phyloP scores from a whole-genome alignment of 345 rosid genomes.

The Schrenkiella parvula region DNA sequence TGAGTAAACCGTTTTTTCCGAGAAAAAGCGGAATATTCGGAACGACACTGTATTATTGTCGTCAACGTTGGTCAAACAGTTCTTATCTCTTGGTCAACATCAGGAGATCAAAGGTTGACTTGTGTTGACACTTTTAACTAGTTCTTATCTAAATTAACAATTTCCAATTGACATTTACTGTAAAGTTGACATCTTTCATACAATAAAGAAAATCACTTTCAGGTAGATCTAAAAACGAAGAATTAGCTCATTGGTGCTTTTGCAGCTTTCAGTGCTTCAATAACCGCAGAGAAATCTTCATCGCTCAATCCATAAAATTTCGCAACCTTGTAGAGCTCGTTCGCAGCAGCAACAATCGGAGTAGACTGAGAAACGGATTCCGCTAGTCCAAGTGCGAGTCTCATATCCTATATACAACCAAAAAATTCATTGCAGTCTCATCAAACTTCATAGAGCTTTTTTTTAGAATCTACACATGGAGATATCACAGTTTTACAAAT shows the following conservation, averaged over 20 bases:
- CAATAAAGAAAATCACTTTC: background rate
- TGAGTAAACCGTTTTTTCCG: no score
- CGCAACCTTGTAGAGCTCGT: slow-evolving; percentile 83
- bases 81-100: slow-evolving; percentile 3
- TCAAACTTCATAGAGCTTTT: background rate
- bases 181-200: slow-evolving; percentile 14
- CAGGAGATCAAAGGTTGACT: slow-evolving; percentile 28
- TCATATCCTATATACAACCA: slow-evolving; percentile 65
- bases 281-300: slow-evolving; percentile 86
- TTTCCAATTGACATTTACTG: background rate
- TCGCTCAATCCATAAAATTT: slow-evolving; percentile 77
- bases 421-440: no score
- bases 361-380: slow-evolving; percentile 87
- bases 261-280: slow-evolving; percentile 72
- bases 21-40: background rate
- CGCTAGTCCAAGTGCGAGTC: slow-evolving; percentile 86
- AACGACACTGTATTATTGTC: background rate
- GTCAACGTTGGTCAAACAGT: slow-evolving; percentile 15
- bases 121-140: background rate
- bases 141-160: background rate
- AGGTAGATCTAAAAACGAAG: no score
- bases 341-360: slow-evolving; percentile 86
- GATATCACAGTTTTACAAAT: slow-evolving; percentile 33
- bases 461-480: slow-evolving; percentile 12
- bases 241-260: slow-evolving; percentile 18